phyloP scores from a whole-genome alignment of 768 basidiomycete species.

The Mycena vulgaris region DNA sequence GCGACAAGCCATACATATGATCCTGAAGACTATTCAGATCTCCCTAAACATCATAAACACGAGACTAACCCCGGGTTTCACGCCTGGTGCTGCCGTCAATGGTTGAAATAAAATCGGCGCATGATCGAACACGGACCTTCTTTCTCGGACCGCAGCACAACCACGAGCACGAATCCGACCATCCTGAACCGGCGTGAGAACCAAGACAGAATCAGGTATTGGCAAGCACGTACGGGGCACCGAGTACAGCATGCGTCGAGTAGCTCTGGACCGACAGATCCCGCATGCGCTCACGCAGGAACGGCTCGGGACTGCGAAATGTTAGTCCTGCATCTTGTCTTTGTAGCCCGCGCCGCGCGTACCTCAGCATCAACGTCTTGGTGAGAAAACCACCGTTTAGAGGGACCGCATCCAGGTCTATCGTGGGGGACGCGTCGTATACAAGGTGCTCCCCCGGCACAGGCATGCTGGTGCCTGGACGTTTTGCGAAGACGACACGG shows the following conservation, averaged over 20 bases:
- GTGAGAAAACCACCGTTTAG: conserved; percentile 50
- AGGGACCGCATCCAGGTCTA: conserved; percentile 54
- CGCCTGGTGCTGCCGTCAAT: neutral
- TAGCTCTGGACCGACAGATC: conserved; percentile 7
- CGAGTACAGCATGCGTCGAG: conserved; percentile 10
- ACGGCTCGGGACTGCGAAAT: conserved; percentile 33
- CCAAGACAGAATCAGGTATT: too few species aligned
- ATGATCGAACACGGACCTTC: neutral
- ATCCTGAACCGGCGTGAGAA: conserved; percentile 1
- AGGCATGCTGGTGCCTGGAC: conserved; percentile 29
- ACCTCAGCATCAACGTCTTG: conserved; percentile 54
- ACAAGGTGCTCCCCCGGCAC: conserved; percentile 46
- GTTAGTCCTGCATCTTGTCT: too few species aligned
- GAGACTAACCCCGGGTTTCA: neutral
- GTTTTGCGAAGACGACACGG: conserved; percentile 25
- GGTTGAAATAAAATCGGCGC: neutral
- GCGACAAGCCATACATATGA: conserved; percentile 2
- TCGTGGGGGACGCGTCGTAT: conserved; percentile 46
- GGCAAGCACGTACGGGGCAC: conserved; percentile 18
- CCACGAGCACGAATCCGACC: conserved; percentile 21
- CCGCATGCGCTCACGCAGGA: conserved; percentile 45
- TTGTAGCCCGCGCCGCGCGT: neutral
- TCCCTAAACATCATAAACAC: neutral
- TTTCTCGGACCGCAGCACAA: conserved; percentile 27
- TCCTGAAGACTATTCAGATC: neutral